Evolutionary conservation across 2,329 filamentous ascomycete species (phyloP), one percentile per base, ranked within the genome.

Genomic region (Clarireedia paspali): DNA sequence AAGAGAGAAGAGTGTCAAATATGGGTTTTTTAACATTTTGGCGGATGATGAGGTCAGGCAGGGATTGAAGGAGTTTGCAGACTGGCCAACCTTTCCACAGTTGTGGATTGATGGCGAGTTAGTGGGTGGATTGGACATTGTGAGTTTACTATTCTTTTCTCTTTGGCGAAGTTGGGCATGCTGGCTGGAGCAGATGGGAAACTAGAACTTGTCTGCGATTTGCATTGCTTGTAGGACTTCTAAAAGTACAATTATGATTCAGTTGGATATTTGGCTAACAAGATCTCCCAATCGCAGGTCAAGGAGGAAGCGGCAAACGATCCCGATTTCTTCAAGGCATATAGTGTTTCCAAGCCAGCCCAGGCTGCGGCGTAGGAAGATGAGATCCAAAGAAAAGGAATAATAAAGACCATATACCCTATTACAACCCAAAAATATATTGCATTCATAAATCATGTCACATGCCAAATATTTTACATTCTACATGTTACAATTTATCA

Each of bases 11-110:
- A 87, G 87, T 50, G 88, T 99, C 59, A 90, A 95, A 70, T 99
- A 97, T 71, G 94, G 94, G 20, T 99, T 99, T 78, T 99, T 99
- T 78, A 97, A 99, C 70, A 99, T 99, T 62, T 74, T 99, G 65
- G 94, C 94, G 61, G 94, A 99, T 70, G 92, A 99, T 67, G 92
- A 97, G 72, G 94, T 99, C 48, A 82, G 94, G 59, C 92, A 97
- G 74, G 94, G 94, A 0, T 75, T 99, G 68, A 99, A 99, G 79
- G 89, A 94, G 74, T 97, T 85, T 71, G 91, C 91, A n/a, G 94
- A 97, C 60, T 99, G 94, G 94, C 94, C 94, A 9, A 99, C 94
- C 0, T 99, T 90, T 73, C 94, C 94, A 20, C 94, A 99, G 73
- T 75, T 99, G 60, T 99, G 92, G 85, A 83, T 95, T 12, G 82